Evolutionary conservation across 1,284 basidiomycete species (phyloP), one percentile per base, ranked within the genome.

Genomic region (Ceratobasidium sp.): DNA sequence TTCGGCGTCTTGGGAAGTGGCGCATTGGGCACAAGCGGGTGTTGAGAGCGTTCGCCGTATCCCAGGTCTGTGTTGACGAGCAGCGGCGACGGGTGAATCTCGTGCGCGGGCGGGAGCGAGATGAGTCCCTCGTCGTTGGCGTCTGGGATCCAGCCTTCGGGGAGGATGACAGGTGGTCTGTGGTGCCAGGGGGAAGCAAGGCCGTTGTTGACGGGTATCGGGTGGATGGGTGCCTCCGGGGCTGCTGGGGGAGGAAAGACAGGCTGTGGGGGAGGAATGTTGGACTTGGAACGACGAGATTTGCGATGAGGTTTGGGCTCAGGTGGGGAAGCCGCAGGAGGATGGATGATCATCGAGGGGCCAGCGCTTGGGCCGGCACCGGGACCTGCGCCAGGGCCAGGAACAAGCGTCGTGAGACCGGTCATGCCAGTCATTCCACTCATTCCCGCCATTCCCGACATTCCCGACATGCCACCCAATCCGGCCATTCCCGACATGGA

Each of bases 231-330:
- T 3, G 47, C 22, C 20, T 50, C 60, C 5, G 45, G 6, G 2
- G 15, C 47, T 5, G 49, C 13, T 38, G 43, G 60, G 27, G 49
- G 60, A 25, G 49, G 49, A n/a, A 52, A 65, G 38, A 65, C 49
- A n/a, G 60, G 60, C 35, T 65, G 60, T 15, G 60, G 60, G 13
- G 60, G 47, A 29, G 60, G 60, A 4, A 65, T 65, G n/a, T 65
- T 65, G 17, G 49, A 40, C 49, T 65, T 65, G 35, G 47, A 34
- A 29, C 60, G 60, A n/a, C 34, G 47, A 29, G 47, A 53, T n/a
- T 65, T 65, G 53, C 60, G 60, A 32, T 47, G 53, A 4, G 42
- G 12, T 32, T 65, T 65, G 3, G 49, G 34, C 32, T 65, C 49
- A 6, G 47, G 20, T 47, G 57, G 57, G 42, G 47, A 13, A 27